These are phyloP conservation scores for Lachancea mirantina DNA, from an alignment of 805 yeast genomes.

Conservation along the genomic window DNA sequence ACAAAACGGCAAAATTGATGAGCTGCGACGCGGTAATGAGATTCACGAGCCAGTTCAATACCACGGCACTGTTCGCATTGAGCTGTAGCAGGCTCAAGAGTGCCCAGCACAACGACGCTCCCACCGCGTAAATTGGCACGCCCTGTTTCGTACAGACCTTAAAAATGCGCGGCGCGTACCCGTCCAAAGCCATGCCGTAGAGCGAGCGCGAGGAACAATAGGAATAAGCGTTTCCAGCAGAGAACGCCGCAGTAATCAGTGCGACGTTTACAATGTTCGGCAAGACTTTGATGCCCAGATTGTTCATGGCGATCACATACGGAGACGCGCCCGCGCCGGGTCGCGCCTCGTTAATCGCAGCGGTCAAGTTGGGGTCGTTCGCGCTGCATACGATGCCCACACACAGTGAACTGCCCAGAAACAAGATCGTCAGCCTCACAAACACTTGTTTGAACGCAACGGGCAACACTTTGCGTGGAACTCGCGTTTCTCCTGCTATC, in stretches of 20 bases:
- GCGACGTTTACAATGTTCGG: slow-evolving; percentile 78
- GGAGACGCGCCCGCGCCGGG: slow-evolving; percentile 81
- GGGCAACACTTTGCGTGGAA: slow-evolving; percentile 70
- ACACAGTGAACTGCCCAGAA: slow-evolving; percentile 65
- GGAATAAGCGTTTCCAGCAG: slow-evolving; percentile 78
- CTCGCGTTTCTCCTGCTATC: slow-evolving; percentile 75
- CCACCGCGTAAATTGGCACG: slow-evolving; percentile 57
- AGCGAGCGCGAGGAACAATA: slow-evolving; percentile 65
- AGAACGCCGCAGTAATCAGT: slow-evolving; percentile 65
- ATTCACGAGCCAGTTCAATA: slow-evolving; percentile 65
- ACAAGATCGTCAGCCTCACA: slow-evolving; percentile 57
- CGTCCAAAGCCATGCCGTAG: slow-evolving; percentile 62
- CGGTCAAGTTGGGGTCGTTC: slow-evolving; percentile 53
- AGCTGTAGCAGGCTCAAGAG: slow-evolving; percentile 59
- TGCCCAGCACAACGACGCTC: slow-evolving; percentile 50
- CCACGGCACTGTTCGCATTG: slow-evolving; percentile 50
- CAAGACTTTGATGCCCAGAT: slow-evolving; percentile 55
- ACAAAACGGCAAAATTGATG: slow-evolving; percentile 51
- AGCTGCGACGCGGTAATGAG: slow-evolving; percentile 65
- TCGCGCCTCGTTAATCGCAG: slow-evolving; percentile 50
- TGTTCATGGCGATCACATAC: slow-evolving; percentile 74
- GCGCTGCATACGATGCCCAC: slow-evolving; percentile 72
- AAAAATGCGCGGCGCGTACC: slow-evolving; percentile 67
- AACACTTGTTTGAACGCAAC: slow-evolving; percentile 72
- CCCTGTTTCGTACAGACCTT: slow-evolving; percentile 57